Evolutionary conservation across 2,329 filamentous ascomycete species (phyloP).

Genomic region (Talaromyces sp.): DNA sequence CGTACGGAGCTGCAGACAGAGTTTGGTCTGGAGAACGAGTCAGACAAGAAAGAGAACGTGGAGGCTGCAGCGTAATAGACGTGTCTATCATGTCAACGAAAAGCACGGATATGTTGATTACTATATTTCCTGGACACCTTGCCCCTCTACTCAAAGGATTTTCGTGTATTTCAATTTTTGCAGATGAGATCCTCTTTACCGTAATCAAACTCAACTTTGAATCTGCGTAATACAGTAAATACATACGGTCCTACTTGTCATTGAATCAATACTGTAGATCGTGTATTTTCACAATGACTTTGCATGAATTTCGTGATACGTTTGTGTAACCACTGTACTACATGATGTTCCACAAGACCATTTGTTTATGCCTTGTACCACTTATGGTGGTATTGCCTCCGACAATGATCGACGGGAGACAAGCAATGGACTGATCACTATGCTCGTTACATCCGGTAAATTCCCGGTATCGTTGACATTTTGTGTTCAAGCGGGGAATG

Average conservation of each 20-base stretch:
- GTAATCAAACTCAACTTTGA: background rate
- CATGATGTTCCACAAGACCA: background rate
- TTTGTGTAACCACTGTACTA: background rate
- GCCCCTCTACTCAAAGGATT: background rate
- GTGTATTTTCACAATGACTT: background rate
- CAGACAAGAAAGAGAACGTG: background rate
- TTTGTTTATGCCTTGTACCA: background rate
- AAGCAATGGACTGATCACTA: background rate
- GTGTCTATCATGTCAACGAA: background rate
- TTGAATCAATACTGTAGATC: background rate
- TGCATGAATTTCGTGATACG: background rate
- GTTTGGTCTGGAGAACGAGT: background rate
- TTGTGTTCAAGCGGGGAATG: background rate
- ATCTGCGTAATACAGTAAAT: background rate
- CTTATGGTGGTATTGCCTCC: background rate
- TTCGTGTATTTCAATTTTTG: background rate
- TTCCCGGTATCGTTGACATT: background rate
- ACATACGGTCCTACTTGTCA: background rate
- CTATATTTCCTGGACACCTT: background rate
- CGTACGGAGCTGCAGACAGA: conserved; percentile 4
- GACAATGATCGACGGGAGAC: background rate
- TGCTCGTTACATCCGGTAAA: background rate
- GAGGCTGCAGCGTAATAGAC: background rate
- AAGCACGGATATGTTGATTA: too few species aligned
- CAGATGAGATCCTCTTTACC: background rate